Conservation (phyloP, 371 early-diverging fungal species). For the Amoeboradix gromovi region DNA sequence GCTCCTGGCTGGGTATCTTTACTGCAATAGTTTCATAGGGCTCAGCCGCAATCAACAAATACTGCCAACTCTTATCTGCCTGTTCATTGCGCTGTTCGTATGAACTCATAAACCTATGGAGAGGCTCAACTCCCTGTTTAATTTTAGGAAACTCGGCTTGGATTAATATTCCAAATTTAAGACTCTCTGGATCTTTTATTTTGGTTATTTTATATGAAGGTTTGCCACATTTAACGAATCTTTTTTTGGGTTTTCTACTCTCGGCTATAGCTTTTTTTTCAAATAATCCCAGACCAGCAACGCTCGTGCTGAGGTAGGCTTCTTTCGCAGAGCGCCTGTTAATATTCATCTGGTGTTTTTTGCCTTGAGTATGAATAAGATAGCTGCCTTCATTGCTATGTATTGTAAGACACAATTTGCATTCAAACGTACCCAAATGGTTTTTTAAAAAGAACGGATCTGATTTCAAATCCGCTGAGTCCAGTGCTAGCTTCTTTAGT, state of each 20-base stretch:
- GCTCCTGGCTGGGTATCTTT: slow-evolving; percentile 66
- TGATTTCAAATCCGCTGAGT: slow-evolving; percentile 80
- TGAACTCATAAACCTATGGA: slow-evolving; percentile 88
- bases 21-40: slow-evolving; percentile 86
- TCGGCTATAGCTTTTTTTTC: slow-evolving; percentile 16
- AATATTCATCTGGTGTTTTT: slow-evolving; percentile 87
- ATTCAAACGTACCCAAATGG: slow-evolving; percentile 53
- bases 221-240: slow-evolving; percentile 63
- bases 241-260: slow-evolving; percentile 6
- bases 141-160: slow-evolving; percentile 79
- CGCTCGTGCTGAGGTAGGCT: slow-evolving; percentile 26
- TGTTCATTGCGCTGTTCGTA: slow-evolving; percentile 76
- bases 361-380: slow-evolving; percentile 89
- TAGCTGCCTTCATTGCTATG: slow-evolving; percentile 89
- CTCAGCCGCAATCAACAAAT: slow-evolving; percentile 75
- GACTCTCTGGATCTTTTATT: slow-evolving; percentile 3
- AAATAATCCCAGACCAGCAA: slow-evolving; percentile 3
- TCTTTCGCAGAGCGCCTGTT: slow-evolving; percentile 73
- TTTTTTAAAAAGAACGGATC: slow-evolving; percentile 58
- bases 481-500: slow-evolving; percentile 72
- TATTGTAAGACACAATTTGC: slow-evolving; percentile 31
- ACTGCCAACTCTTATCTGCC: slow-evolving; percentile 64
- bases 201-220: slow-evolving; percentile 90
- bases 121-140: slow-evolving; percentile 32
- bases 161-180: slow-evolving; percentile 65